Evolutionary conservation across 345 rosid species (phyloP).

Genomic region (Physaria fendleri): DNA sequence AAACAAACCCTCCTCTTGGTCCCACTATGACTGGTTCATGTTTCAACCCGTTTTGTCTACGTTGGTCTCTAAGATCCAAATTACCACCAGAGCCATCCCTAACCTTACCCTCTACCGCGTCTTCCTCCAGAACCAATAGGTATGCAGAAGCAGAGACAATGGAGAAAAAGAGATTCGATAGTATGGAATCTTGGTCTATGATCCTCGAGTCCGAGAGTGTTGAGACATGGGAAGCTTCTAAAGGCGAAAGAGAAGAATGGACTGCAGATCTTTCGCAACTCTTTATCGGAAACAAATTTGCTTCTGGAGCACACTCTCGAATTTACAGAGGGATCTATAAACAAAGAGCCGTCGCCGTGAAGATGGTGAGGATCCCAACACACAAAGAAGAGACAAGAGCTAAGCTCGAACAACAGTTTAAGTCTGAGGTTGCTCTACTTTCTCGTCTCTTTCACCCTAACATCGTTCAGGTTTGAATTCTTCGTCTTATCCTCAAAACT

Average conservation of each 20-base stretch:
- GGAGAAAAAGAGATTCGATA: slow-evolving; percentile 90
- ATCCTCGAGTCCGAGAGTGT: slow-evolving; percentile 90
- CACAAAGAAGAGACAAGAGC: slow-evolving; percentile 75
- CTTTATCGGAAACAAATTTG: slow-evolving; percentile 94
- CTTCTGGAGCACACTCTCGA: slow-evolving; percentile 91
- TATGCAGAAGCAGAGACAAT: slow-evolving; percentile 59
- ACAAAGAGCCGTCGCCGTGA: slow-evolving; percentile 97
- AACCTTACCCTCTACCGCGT: slow-evolving; percentile 30
- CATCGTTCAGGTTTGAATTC: slow-evolving; percentile 58
- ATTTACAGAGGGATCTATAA: slow-evolving; percentile 93
- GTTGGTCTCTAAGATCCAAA: slow-evolving; percentile 50
- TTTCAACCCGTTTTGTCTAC: slow-evolving; percentile 61
- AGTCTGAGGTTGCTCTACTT: slow-evolving; percentile 90
- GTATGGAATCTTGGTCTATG: slow-evolving; percentile 99
- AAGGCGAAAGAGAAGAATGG: slow-evolving; percentile 93
- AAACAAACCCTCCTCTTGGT: neutral
- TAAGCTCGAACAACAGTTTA: slow-evolving; percentile 83
- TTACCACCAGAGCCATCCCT: slow-evolving; percentile 11
- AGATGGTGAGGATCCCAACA: slow-evolving; percentile 93
- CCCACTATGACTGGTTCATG: slow-evolving; percentile 60
- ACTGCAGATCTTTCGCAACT: slow-evolving; percentile 97
- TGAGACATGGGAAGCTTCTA: slow-evolving; percentile 86
- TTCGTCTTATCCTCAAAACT: neutral
- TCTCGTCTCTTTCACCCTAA: slow-evolving; percentile 93
- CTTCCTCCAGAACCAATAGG: slow-evolving; percentile 45